Evolutionary conservation across 345 rosid species (phyloP), one percentile per base, ranked within the genome.

Genomic region (Combretum micranthum): DNA sequence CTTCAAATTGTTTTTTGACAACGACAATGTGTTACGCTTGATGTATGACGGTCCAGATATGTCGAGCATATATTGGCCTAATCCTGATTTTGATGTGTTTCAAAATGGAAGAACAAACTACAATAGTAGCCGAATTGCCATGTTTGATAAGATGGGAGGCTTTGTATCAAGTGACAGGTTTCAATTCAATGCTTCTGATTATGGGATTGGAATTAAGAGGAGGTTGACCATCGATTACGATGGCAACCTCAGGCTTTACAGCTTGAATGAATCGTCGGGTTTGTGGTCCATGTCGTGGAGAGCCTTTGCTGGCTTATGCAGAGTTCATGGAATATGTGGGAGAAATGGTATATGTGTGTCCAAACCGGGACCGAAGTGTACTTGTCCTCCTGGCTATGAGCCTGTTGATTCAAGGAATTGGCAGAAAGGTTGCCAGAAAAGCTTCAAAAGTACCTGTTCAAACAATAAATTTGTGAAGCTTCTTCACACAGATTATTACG

Each of bases 21-120:
- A 56, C n/a, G 69, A 76, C 60, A 79, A 73, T 22, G 73, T 73
- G 16, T 22, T 79, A 55, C 63, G 52, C 52, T 46, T 79, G 77
- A 62, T 70, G 57, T 73, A 74, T 48, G 75, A 73, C 19, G 84
- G 76, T 3, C 72, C 79, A 6, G 77, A 79, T 6, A 66, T 64
- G 53, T 65, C 79, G 20, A 76, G 75, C 44, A 16, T 73, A 21
- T 79, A 79, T 21, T 76, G 84, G 84, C 84, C 84, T 13, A 15
- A 68, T 57, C 60, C 66, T 0, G 69, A 42, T 60, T 0, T 0
- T 0, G 0, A 0, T 20, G 48, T 39, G 54, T 63, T 44, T 19
- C 15, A 2, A 25, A 69, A 67, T 13, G 46, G 50, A 7, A 71
- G 81, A 59, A 65, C 78, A 17, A 55, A 2, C 42, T 80, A 68